A percentile compares a stretch with the other conserved stretches of the same genome.
These are phyloP conservation scores for Fragaria vesca DNA, from an alignment of 306 rosid genomes.

Conservation along the genomic window DNA sequence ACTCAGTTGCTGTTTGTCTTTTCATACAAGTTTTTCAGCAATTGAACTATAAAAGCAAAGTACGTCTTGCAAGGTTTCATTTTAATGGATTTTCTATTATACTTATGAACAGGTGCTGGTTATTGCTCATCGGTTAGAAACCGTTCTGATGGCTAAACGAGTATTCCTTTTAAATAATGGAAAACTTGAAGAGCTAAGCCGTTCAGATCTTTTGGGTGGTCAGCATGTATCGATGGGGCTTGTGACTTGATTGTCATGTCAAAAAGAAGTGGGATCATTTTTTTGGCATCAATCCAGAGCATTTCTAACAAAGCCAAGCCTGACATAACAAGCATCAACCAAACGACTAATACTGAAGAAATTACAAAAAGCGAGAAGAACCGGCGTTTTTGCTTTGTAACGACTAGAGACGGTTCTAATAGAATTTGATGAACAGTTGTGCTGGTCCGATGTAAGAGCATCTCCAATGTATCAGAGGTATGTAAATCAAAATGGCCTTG, in stretches of 20 bases:
- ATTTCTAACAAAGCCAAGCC: neutral
- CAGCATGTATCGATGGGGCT: constrained; percentile 39
- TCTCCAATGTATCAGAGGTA: neutral
- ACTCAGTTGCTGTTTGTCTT: neutral
- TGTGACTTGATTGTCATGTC: constrained; percentile 33
- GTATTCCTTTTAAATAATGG: constrained; percentile 61
- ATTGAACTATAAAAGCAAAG: neutral
- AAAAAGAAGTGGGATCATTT: neutral
- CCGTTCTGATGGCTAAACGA: constrained; percentile 80
- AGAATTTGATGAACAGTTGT: neutral
- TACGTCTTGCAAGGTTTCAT: neutral
- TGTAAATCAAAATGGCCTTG: neutral
- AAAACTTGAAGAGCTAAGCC: constrained; percentile 68
- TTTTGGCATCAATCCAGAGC: neutral
- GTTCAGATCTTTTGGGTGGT: constrained; percentile 38
- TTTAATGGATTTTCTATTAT: neutral
- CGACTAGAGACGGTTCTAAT: neutral
- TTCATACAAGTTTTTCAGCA: neutral
- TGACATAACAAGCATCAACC: neutral
- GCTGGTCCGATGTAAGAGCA: neutral
- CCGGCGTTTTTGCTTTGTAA: neutral
- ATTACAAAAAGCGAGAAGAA: neutral
- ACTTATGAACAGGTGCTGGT: constrained; percentile 62
- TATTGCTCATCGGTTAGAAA: constrained; percentile 86
- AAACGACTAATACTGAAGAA: neutral